These are phyloP conservation scores for Yamadazyma taylorii DNA, from an alignment of 1,139 yeast species.

Conservation along the genomic window DNA sequence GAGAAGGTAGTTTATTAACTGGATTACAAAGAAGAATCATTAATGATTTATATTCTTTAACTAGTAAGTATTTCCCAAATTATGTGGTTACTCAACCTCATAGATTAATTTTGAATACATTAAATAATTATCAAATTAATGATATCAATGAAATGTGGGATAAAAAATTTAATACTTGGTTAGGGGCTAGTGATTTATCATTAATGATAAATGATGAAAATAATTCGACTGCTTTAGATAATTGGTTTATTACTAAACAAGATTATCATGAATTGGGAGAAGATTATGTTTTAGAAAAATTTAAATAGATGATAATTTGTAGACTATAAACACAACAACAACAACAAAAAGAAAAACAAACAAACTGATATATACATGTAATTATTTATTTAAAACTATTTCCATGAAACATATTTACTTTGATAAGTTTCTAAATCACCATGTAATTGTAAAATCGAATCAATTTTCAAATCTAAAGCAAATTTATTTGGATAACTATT, in stretches of 20 bases:
- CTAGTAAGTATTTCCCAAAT: conserved; percentile 50
- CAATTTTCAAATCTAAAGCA: conserved; percentile 63
- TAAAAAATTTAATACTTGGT: conserved; percentile 59
- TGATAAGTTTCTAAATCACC: conserved; percentile 61
- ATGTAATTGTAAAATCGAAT: conserved; percentile 56
- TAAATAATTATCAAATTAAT: conserved; percentile 26
- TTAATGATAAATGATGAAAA: conserved; percentile 45
- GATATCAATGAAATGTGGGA: conserved; percentile 48
- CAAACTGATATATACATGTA: neutral
- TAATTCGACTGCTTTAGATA: conserved; percentile 46
- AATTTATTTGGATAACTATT: conserved; percentile 50
- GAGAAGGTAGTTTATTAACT: conserved; percentile 58
- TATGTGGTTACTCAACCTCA: conserved; percentile 30
- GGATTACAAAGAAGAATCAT: conserved; percentile 64
- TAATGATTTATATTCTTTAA: conserved; percentile 54
- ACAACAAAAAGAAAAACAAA: neutral
- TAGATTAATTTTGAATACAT: conserved; percentile 19
- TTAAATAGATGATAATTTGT: conserved; percentile 44
- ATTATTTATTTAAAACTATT: conserved; percentile 5
- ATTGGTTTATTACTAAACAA: conserved; percentile 55
- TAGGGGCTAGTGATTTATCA: conserved; percentile 66
- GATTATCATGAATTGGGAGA: conserved; percentile 64
- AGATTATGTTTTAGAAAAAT: conserved; percentile 55
- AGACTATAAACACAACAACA: too few species aligned
- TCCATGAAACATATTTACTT: conserved; percentile 63